A percentile compares a stretch with the other conserved stretches of the same genome.
These are phyloP conservation scores for Neofusicoccum sp. DNA, from an alignment of 2,329 filamentous ascomycete species.

Conservation along the genomic window DNA sequence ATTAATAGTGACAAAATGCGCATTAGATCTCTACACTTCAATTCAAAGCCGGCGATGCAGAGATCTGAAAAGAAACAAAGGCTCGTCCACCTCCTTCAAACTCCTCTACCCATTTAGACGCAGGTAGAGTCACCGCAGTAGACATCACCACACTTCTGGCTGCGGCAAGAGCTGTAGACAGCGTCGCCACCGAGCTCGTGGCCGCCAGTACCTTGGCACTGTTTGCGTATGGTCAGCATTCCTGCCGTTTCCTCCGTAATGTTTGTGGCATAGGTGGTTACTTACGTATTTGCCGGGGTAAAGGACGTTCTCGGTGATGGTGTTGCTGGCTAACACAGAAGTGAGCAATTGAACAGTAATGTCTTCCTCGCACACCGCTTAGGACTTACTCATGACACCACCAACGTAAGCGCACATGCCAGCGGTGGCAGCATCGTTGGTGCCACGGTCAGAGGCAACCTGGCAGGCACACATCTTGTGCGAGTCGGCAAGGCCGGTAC, in stretches of 20 bases:
- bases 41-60: neutral
- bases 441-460: conserved; percentile 1
- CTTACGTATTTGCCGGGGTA: conserved; percentile 2
- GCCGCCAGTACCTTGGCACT: neutral
- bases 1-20: neutral
- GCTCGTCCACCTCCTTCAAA: too few relatives aligned
- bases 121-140: neutral
- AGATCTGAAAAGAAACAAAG: neutral
- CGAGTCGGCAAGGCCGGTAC: neutral
- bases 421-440: neutral
- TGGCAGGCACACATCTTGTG: neutral
- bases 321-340: neutral
- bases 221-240: neutral
- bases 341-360: too few relatives aligned
- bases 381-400: neutral
- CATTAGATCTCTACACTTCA: neutral
- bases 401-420: neutral
- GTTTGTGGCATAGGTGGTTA: neutral
- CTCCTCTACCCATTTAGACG: neutral
- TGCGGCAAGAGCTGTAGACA: neutral
- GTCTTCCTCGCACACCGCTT: neutral
- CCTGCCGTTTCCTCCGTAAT: neutral
- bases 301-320: neutral
- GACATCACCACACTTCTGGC: neutral
- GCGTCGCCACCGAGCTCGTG: neutral